These are phyloP conservation scores for Claviceps pusilla DNA, from an alignment of 2,329 filamentous ascomycete species.

Conservation along the genomic window DNA sequence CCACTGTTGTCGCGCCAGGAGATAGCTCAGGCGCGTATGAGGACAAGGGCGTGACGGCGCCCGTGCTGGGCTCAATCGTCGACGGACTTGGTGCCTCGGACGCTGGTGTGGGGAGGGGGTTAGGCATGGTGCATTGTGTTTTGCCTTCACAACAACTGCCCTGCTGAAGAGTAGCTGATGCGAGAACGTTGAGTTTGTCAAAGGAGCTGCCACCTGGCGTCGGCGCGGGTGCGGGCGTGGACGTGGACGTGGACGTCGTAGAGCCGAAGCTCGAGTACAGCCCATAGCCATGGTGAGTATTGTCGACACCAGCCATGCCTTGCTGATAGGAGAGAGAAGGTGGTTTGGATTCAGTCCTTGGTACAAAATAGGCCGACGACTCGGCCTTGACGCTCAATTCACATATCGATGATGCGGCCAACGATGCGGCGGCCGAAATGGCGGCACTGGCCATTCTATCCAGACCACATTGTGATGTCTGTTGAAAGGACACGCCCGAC, in stretches of 20 bases:
- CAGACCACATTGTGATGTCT: background rate
- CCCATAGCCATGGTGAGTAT: background rate
- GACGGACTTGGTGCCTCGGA: conserved; percentile 11
- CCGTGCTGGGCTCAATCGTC: conserved; percentile 10
- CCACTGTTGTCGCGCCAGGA: conserved; percentile 3
- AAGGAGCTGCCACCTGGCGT: conserved; percentile 10
- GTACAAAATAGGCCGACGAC: background rate
- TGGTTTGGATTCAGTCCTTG: background rate
- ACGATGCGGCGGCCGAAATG: background rate
- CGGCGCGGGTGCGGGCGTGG: background rate
- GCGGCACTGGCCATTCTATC: background rate
- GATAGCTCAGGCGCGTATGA: conserved; percentile 6
- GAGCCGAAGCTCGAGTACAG: background rate
- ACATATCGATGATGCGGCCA: background rate
- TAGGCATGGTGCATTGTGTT: conserved; percentile 10
- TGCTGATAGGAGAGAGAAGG: background rate
- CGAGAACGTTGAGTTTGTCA: conserved; percentile 24
- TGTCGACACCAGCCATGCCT: background rate
- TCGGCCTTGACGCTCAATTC: background rate
- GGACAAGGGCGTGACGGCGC: conserved; percentile 10
- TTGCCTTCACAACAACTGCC: conserved; percentile 11
- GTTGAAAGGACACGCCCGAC: background rate
- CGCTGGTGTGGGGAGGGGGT: conserved; percentile 8
- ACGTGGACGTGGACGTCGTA: background rate
- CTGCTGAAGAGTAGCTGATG: conserved; percentile 21